Base-by-base conservation (phyloP, 179 eudicot genomes). In the Sideroxylon spinosum region DNA sequence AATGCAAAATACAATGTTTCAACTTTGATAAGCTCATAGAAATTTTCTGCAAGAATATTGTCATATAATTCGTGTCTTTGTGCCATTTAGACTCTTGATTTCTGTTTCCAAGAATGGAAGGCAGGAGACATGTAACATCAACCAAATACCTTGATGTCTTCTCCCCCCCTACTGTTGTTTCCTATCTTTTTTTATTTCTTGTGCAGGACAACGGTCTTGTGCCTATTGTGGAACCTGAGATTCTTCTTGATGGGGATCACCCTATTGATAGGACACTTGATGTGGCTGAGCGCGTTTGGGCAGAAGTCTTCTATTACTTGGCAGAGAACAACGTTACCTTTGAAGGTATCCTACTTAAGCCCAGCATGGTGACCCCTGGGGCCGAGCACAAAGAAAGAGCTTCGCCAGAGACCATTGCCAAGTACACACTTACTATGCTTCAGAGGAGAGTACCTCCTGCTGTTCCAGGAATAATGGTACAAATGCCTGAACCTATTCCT, bases 301-400 rank as follows among this genome's bases (percentile, higher is more conserved):
- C 90, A 32, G 89, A 88, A 82, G 90, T 88, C 37, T 88, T 88
- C 82, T 84, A 88, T 73, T 88, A 82, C 81, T 74, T 88, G 81
- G 91, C 91, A 17, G 87, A 88, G 76, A 88, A 88, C 81, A 86
- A 83, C 75, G 87, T 86, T 62, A 25, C 60, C 23, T 86, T 86
- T 78, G 91, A 88, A 62, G 91, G 91, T 28, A 88, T 88, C 13
- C 72, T 88, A 66, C 89, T 88, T 25, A 88, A 88, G 80, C 89
- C 91, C 59, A 88, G 91, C 81, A 88, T 88, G 91, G 91, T 88
- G n/a, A 88, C 91, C 20, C 91, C 90, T 23, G 91, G 91, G 5
- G 91, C 91, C 79, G 91, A 88, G 71, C 91, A 88, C 85, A 88
- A 88, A 80, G 87, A 79, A 67, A 86, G 76, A 81, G 85, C 91